Evolutionary conservation across 2,329 filamentous ascomycete species (phyloP), one percentile per base, ranked within the genome.

Genomic region (Ustulina deusta): DNA sequence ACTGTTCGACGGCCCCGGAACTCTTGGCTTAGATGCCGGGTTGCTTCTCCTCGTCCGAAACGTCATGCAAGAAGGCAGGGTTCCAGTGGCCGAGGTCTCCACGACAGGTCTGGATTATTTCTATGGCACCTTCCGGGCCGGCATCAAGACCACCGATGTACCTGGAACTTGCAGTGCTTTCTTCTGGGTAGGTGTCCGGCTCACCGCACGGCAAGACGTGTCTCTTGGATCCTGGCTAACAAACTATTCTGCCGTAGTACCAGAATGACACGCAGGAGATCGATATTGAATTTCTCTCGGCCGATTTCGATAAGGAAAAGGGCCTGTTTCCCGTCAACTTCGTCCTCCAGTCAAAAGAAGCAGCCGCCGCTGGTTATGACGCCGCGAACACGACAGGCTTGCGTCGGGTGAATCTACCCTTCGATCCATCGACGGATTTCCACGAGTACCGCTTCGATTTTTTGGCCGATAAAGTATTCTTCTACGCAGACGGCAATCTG

Each of bases 381-480:
- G 90, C 91, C 0, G 82, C 83, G 48, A 80, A 81, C 58, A 91
- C 90, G 1, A 81, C 90, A 1, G 81, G 84, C 60, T 93, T 89
- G 78, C 76, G 84, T 62, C 81, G 86, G 44, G 81, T 87, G 34
- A 81, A 86, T 56, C 83, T 94, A 1, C 83, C 86, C 0, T 94
- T 94, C 79, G 82, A 90, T 69, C 90, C 92, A 0, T 87, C 89
- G 0, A 76, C 79, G 0, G 86, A 77, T 46, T 93, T 91, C 74
- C 91, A 94, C 79, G 92, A 94, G 79, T 94, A 94, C 75, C 90
- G 92, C 42, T 91, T 94, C 77, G 92, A 95, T 79, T 94, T 91
- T 81, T 78, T 89, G 17, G 84, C 87, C 0, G 83, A 82, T 0
- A 81, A 81, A 0, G 90, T 94, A 9, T 77, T 85, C 11, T 94